Conservation (phyloP, 257 asterid genomes). For the Rhazya stricta region DNA sequence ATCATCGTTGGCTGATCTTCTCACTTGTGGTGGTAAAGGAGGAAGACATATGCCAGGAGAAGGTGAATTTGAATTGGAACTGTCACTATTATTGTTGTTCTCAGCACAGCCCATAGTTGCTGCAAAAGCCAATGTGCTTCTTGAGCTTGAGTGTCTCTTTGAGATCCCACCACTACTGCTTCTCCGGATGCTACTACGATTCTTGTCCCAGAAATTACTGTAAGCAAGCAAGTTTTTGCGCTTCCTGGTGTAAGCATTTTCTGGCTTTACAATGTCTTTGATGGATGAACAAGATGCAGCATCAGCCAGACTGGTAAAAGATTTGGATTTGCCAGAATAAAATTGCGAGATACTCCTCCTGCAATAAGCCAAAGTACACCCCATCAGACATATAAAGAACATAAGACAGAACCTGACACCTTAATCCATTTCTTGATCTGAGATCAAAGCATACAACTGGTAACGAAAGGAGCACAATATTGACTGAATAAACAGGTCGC, state of each 20-base stretch:
- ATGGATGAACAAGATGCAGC: constrained; percentile 49
- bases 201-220: constrained; percentile 51
- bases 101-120: constrained; percentile 38
- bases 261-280: constrained; percentile 61
- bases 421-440: neutral
- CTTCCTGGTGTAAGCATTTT: constrained; percentile 58
- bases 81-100: constrained; percentile 40
- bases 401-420: neutral
- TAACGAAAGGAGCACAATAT: neutral
- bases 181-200: constrained; percentile 30
- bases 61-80: constrained; percentile 51
- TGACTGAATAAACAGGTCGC: neutral
- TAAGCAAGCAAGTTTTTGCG: constrained; percentile 62
- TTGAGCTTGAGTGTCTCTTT: constrained; percentile 50
- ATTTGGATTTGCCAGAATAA: constrained; percentile 42
- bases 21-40: constrained; percentile 67
- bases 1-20: constrained; percentile 31
- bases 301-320: constrained; percentile 57
- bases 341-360: constrained; percentile 42
- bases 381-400: neutral
- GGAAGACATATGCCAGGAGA: constrained; percentile 51
- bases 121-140: constrained; percentile 50
- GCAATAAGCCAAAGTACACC: constrained; percentile 11
- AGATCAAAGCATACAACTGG: neutral
- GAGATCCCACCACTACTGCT: constrained; percentile 40